A percentile compares a stretch with the other conserved stretches of the same genome.
Evolutionary conservation across 305 asterid genomes (phyloP).

Genomic region (Petunia hybrid): DNA sequence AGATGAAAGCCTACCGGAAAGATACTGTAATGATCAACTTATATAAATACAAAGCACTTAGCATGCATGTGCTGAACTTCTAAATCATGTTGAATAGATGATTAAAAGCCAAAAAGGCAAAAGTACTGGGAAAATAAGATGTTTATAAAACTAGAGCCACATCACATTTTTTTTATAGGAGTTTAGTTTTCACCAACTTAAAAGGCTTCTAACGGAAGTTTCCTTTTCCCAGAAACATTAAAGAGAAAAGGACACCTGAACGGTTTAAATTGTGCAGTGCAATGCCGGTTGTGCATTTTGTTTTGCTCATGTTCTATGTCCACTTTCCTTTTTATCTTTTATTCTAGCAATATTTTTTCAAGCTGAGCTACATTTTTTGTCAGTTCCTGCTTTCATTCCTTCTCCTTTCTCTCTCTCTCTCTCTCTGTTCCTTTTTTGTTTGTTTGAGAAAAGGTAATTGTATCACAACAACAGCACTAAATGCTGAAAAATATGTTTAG

Average conservation of each 20-base stretch:
- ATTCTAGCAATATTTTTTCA: background rate
- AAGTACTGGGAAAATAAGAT: background rate
- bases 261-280: background rate
- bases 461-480: too few species aligned
- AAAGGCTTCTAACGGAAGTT: conserved; percentile 2
- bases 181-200: conserved; percentile 2
- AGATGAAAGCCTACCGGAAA: conserved; percentile 6
- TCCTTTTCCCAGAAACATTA: background rate
- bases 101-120: background rate
- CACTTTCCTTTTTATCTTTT: background rate
- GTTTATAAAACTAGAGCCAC: background rate
- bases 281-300: conserved; percentile 16
- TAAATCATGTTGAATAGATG: conserved; percentile 13
- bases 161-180: background rate
- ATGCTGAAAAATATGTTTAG: too few species aligned
- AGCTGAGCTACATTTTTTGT: background rate
- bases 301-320: background rate
- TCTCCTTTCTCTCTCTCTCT: background rate
- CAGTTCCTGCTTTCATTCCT: background rate
- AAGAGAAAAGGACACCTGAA: background rate
- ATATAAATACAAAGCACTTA: conserved; percentile 5
- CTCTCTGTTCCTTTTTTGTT: too few species aligned
- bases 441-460: too few species aligned
- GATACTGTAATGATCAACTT: background rate
- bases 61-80: conserved; percentile 2